Base-by-base conservation (phyloP, 2,329 filamentous ascomycete genomes). In the Cercospora sp. region DNA sequence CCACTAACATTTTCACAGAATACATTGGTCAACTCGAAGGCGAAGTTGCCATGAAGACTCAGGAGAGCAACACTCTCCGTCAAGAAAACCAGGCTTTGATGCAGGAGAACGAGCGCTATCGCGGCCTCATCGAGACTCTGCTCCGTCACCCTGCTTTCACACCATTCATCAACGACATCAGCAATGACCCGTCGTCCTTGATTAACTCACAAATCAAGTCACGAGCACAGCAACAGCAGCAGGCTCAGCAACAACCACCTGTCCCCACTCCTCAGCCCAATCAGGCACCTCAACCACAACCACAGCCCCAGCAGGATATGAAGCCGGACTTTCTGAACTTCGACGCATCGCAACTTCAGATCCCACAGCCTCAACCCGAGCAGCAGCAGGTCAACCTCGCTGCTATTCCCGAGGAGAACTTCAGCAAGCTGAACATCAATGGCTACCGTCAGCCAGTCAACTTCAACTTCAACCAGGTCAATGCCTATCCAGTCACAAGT, bases 1-100 rank as follows among this genome's bases (percentile, higher is more conserved):
- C 43, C 58, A 73, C 87, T 92, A 85, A 92, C 80, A 16, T n/a
- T 13, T 51, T 32, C 28, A 51, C 76, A 98, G 95, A 98, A 86
- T 98, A 98, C 84, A 98, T 99, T 78, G 88, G 89, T 71, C 94
- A 98, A 81, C 91, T 99, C 16, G 95, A 99, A 84, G 85, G 87
- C 70, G 94, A 97, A 84, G 87, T 88, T 60, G 89, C 91, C 59
- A 66, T 70, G 59, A 70, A 70, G 68, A 49, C 66, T 26, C 91
- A 90, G 72, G 94, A 98, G 83, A 90, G 91, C 73, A 90, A 90
- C 71, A 91, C 93, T 57, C 86, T 97, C 37, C 90, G 91, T 70
- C 82, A 86, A 40, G 90, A 96, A 81, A 98, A 97, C 58, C 71
- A 70, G 63, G 67, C 71, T 43, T 86, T 99, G 18, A 83, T 88